phyloP scores from a whole-genome alignment of 2,329 filamentous ascomycete genomes.

The Tolypocladium tropicale region DNA sequence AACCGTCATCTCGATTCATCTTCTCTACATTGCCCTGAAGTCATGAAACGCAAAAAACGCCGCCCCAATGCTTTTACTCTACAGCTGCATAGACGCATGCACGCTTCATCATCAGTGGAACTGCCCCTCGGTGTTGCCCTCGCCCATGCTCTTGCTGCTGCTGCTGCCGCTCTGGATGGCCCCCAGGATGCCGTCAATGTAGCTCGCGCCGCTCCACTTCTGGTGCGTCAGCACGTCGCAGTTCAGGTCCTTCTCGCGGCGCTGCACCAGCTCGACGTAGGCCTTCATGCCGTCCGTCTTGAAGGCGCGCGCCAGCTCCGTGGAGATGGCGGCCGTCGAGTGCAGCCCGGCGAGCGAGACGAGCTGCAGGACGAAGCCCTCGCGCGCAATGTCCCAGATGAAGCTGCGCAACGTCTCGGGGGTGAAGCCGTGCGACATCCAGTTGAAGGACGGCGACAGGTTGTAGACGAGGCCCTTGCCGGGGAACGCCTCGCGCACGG shows the following conservation, averaged over 20 bases:
- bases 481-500: slow-evolving; percentile 60
- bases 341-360: slow-evolving; percentile 58
- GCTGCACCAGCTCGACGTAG: slow-evolving; percentile 90
- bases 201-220: slow-evolving; percentile 61
- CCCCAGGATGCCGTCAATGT: slow-evolving; percentile 84
- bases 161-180: slow-evolving; percentile 87
- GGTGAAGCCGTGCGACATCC: slow-evolving; percentile 90
- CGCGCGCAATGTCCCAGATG: slow-evolving; percentile 89
- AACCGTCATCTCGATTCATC: too few species aligned
- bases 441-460: slow-evolving; percentile 94
- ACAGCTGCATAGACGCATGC: too few species aligned
- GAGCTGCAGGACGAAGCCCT: slow-evolving; percentile 66
- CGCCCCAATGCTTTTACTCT: background rate
- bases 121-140: slow-evolving; percentile 79
- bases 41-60: background rate
- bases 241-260: slow-evolving; percentile 78
- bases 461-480: slow-evolving; percentile 94
- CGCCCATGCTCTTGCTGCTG: slow-evolving; percentile 86
- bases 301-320: slow-evolving; percentile 72
- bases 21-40: background rate
- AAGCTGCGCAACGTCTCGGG: slow-evolving; percentile 77
- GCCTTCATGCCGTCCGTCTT: slow-evolving; percentile 92
- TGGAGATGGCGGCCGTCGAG: slow-evolving; percentile 52
- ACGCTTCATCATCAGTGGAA: slow-evolving; percentile 31
- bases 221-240: slow-evolving; percentile 93